These are phyloP conservation scores for Euphorbia schlechtendalii DNA, from an alignment of 441 rosid genomes.

Conservation along the genomic window DNA sequence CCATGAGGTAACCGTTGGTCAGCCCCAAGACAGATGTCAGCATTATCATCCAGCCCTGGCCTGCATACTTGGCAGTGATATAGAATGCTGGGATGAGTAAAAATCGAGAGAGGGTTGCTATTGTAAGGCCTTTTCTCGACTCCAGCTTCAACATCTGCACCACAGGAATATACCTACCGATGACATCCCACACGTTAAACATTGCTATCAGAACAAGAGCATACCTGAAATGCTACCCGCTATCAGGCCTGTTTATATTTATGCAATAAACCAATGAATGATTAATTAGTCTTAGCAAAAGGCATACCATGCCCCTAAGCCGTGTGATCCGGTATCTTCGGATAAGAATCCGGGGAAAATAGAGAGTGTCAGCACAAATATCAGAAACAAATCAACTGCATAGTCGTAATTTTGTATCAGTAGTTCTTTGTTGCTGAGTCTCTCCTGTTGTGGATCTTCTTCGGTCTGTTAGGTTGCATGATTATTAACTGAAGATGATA, in stretches of 20 bases:
- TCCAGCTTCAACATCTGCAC: conserved; percentile 37
- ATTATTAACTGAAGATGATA: neutral
- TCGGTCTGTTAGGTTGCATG: conserved; percentile 9
- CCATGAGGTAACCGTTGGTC: conserved; percentile 58
- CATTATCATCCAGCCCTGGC: conserved; percentile 75
- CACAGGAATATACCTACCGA: conserved; percentile 52
- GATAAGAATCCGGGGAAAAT: conserved; percentile 73
- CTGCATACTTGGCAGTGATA: conserved; percentile 55
- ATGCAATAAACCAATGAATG: neutral
- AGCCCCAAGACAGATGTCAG: conserved; percentile 53
- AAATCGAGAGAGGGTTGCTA: conserved; percentile 35
- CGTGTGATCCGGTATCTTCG: conserved; percentile 59
- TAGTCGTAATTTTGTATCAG: conserved; percentile 43
- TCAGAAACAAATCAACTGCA: conserved; percentile 46
- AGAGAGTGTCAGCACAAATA: conserved; percentile 48
- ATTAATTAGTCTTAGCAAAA: neutral
- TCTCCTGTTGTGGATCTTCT: conserved; percentile 25
- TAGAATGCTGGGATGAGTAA: conserved; percentile 55
- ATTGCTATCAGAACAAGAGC: conserved; percentile 54
- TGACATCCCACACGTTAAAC: conserved; percentile 54
- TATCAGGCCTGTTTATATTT: neutral
- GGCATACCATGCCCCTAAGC: conserved; percentile 56
- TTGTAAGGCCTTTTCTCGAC: conserved; percentile 40
- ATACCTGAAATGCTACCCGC: conserved; percentile 33
- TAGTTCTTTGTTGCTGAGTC: conserved; percentile 42